Percentiles rank a stretch among this genome's conserved stretches.
Conservation (phyloP, 768 basidiomycete species). For the Tylopilus rubrobrunneus region DNA sequence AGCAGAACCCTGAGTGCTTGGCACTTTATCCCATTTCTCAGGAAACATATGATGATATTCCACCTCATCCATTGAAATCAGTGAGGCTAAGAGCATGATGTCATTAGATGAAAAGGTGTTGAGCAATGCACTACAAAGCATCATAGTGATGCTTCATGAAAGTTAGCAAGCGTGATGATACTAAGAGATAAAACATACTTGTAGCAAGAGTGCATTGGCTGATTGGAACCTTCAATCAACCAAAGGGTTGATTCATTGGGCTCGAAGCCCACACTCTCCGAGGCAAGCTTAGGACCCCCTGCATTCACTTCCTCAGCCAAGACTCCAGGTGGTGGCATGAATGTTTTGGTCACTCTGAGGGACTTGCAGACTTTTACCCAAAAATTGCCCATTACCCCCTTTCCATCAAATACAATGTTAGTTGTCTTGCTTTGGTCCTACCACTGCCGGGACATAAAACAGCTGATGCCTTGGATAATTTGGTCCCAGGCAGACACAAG, state of each 20-base stretch:
- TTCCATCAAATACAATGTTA: not conserved
- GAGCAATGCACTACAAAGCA: too few relatives aligned
- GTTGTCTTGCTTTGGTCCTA: slow-evolving; percentile 12
- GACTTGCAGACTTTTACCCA: not conserved
- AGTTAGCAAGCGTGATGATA: not conserved
- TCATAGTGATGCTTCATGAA: too few relatives aligned
- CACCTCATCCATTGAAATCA: too few relatives aligned
- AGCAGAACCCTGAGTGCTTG: too few relatives aligned
- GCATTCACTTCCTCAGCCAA: not conserved
- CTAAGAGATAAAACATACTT: slow-evolving; percentile 1
- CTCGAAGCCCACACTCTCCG: slow-evolving; percentile 1
- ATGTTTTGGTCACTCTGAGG: slow-evolving; percentile 7
- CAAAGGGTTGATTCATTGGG: slow-evolving; percentile 3
- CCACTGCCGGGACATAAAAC: slow-evolving; percentile 12
- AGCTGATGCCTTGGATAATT: slow-evolving; percentile 6
- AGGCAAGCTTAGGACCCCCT: not conserved
- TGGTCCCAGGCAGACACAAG: not conserved
- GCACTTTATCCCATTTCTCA: too few relatives aligned
- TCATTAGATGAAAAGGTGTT: too few relatives aligned
- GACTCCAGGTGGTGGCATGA: slow-evolving; percentile 6
- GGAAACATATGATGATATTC: too few relatives aligned
- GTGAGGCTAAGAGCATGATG: too few relatives aligned
- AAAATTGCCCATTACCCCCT: not conserved
- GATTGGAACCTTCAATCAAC: not conserved
- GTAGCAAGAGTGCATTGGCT: not conserved